Percentiles rank a stretch among this genome's conserved stretches.
phyloP scores from a whole-genome alignment of 352 stramenopile genomes.

The Phytophthora vignae region DNA sequence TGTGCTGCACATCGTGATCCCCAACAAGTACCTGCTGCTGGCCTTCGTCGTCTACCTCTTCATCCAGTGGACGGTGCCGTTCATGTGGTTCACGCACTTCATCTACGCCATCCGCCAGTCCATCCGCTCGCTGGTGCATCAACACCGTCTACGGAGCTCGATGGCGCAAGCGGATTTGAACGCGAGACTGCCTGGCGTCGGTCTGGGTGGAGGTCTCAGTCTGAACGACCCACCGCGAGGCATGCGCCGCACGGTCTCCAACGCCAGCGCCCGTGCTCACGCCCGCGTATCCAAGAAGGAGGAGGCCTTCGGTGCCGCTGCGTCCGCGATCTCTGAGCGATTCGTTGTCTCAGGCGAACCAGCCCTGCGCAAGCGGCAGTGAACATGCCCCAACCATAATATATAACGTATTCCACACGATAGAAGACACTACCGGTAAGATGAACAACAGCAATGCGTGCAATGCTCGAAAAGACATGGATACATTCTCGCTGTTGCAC shows the following conservation, averaged over 20 bases:
- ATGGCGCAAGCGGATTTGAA: slow-evolving; percentile 69
- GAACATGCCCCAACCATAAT: slow-evolving; percentile 4
- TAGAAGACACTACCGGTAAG: not conserved
- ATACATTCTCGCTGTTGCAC: not conserved
- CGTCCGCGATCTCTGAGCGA: slow-evolving; percentile 78
- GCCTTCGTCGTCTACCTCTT: slow-evolving; percentile 83
- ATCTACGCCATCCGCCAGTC: slow-evolving; percentile 74
- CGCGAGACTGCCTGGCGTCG: slow-evolving; percentile 40
- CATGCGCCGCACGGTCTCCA: slow-evolving; percentile 66
- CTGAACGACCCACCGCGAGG: slow-evolving; percentile 50
- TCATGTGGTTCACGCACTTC: slow-evolving; percentile 73
- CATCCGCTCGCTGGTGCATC: slow-evolving; percentile 73
- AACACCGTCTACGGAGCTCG: slow-evolving; percentile 74
- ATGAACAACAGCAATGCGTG: too few species aligned
- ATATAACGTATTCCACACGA: not conserved
- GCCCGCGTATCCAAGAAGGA: slow-evolving; percentile 87
- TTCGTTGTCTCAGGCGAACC: slow-evolving; percentile 66
- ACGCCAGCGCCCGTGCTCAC: slow-evolving; percentile 65
- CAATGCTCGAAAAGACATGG: not conserved
- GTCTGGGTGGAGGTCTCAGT: slow-evolving; percentile 37
- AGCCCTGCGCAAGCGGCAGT: slow-evolving; percentile 39
- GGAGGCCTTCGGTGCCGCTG: slow-evolving; percentile 82
- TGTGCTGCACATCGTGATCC: slow-evolving; percentile 85
- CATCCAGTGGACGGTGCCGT: slow-evolving; percentile 82
- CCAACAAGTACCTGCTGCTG: slow-evolving; percentile 87